Percentiles rank a stretch among this genome's conserved stretches.
Conservation (phyloP, 176 grass and related monocot genomes). For the Aegilops speltoides region DNA sequence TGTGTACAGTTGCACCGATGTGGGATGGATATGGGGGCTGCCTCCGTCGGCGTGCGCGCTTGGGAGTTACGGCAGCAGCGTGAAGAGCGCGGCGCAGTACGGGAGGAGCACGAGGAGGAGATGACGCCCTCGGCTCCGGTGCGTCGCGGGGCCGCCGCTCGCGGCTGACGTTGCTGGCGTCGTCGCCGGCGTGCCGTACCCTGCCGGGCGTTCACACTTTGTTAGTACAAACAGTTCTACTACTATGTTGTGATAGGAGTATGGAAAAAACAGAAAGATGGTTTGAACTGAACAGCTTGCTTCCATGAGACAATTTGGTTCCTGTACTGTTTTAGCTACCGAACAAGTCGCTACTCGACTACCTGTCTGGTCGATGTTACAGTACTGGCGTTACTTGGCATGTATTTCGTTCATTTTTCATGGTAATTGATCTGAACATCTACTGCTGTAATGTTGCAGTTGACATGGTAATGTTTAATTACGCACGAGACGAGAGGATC, state of each 20-base stretch:
- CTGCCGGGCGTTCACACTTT: constrained; percentile 10
- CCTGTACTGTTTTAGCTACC: neutral
- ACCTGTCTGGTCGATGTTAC: neutral
- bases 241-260: neutral
- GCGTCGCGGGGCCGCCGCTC: constrained; percentile 14
- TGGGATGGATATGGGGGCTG: too few species aligned
- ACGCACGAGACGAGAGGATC: neutral
- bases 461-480: neutral
- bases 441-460: neutral
- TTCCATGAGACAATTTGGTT: neutral
- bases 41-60: too few species aligned
- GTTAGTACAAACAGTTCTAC: neutral
- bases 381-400: neutral
- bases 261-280: neutral
- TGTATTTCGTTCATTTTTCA: neutral
- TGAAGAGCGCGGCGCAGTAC: neutral
- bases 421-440: neutral
- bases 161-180: neutral
- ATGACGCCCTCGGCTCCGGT: neutral
- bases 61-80: constrained; percentile 18
- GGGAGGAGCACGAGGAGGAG: neutral
- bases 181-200: constrained; percentile 30
- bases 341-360: neutral
- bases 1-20: constrained; percentile 31
- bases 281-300: neutral